Base-by-base conservation (phyloP, 2,329 filamentous ascomycete genomes). In the Periglandula ipomoeae region DNA sequence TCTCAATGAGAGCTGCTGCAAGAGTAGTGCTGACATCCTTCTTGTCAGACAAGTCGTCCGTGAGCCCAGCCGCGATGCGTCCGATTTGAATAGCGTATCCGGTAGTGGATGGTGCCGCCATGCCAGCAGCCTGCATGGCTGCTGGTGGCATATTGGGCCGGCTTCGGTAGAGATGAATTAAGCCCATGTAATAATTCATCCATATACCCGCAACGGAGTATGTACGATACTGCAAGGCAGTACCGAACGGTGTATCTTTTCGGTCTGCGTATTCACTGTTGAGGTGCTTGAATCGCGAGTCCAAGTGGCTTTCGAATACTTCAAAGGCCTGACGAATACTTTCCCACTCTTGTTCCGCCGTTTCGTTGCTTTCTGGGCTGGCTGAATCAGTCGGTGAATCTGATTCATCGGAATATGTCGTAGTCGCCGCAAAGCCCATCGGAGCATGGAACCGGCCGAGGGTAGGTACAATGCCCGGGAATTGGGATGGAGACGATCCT, bases 91-190 rank as follows among this genome's bases (percentile, higher is more conserved):
- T 82, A 1, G 89, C 87, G 64, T 81, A 86, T 0, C 70, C 70
- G 3, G 75, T 79, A 1, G 91, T 96, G 44, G 85, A 78, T 13
- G 71, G 71, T 1, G 89, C 88, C 9, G 86, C 82, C 54, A 94
- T 75, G 7, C 84, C 85, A 0, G 89, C 89, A 3, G 93, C 89
- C 58, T 89, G 79, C 80, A 95, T 89, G 32, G 89, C 86, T 8
- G 90, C 83, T 0, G 91, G 89, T 1, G 90, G 91, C 89, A 96
- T 96, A 22, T 79, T 79, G 0, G 93, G 93, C 56, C 96, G 90
- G 1, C 83, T 76, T 30, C 93, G 79, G 51, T 91, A 74, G n/a
- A 93, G 76, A 47, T 90, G 76, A 50, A 97, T 91, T 42, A 89
- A 75, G 0, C 84, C 84, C 73, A 91, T 87, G 65, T 95, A 86